Base-by-base conservation (phyloP, 1,284 basidiomycete genomes). In the Boletellus sp. region DNA sequence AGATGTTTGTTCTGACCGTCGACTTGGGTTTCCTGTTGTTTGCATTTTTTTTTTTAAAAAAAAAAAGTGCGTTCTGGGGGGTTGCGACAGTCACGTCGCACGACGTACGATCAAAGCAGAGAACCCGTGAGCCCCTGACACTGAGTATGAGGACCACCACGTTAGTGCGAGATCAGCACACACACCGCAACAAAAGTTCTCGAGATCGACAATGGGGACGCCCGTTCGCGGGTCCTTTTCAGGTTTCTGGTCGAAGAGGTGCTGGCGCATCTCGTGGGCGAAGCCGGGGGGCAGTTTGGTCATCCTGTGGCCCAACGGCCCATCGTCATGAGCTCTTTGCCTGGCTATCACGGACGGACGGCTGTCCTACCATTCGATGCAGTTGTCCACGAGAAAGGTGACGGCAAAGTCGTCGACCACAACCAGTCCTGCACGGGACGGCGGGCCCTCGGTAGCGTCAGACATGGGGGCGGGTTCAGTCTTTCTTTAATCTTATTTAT, bases 91-190 rank as follows among this genome's bases (percentile, higher is more conserved):
- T 27, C 26, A 27, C 26, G 25, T 11, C 4, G 33, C 1, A 16
- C 14, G 14, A 61, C 79, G 58, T 60, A 87, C 87, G 51, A 92
- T 82, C 34, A 91, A 68, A 23, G 81, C 82, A 22, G 87, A 79
- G 56, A 92, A 85, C 0, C 89, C 89, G 67, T 91, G 90, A 2
- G 88, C 88, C 6, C 86, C 87, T 86, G 52, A 26, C n/a, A n/a
- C n/a, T n/a, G n/a, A n/a, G n/a, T n/a, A n/a, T n/a, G n/a, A n/a
- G n/a, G n/a, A n/a, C n/a, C n/a, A n/a, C n/a, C n/a, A n/a, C n/a
- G n/a, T n/a, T n/a, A n/a, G n/a, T n/a, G 43, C 23, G 30, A 29
- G 39, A 50, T 42, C n/a, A n/a, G 26, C 10, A 27, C 13, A 47
- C 70, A 44, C 53, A 82, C 84, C 84, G 59, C 88, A 91, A 59